phyloP scores from a whole-genome alignment of 1,139 yeast species.

The Arxiozyma telluris region DNA sequence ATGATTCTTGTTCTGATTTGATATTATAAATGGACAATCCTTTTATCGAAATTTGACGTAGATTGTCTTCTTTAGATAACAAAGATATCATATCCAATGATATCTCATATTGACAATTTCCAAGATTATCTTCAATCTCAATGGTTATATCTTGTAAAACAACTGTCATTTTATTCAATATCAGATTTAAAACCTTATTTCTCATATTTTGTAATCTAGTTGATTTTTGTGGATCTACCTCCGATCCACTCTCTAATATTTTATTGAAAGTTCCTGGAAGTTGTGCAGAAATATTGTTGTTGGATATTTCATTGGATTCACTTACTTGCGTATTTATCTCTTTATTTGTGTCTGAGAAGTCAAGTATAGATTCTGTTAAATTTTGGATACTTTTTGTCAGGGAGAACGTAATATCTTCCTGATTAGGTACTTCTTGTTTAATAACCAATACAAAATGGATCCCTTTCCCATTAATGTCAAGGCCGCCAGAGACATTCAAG shows the following conservation, averaged over 20 bases:
- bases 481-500: slow-evolving; percentile 55
- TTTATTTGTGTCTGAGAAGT: slow-evolving; percentile 12
- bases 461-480: slow-evolving; percentile 50
- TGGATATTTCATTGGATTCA: slow-evolving; percentile 11
- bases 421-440: background rate
- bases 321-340: slow-evolving; percentile 7
- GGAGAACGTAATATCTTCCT: slow-evolving; percentile 18
- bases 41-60: slow-evolving; percentile 10
- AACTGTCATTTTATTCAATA: slow-evolving; percentile 26
- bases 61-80: slow-evolving; percentile 13
- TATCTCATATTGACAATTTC: slow-evolving; percentile 6
- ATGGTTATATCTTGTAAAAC: slow-evolving; percentile 17
- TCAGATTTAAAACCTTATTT: slow-evolving; percentile 27
- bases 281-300: background rate
- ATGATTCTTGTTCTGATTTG: slow-evolving; percentile 34
- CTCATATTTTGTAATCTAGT: slow-evolving; percentile 21
- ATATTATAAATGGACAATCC: background rate
- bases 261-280: background rate
- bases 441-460: slow-evolving; percentile 36
- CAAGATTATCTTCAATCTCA: slow-evolving; percentile 12
- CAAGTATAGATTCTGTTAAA: slow-evolving; percentile 52
- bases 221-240: slow-evolving; percentile 3
- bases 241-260: background rate
- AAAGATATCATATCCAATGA: slow-evolving; percentile 12
- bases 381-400: slow-evolving; percentile 60